phyloP scores from a whole-genome alignment of 2,329 filamentous ascomycete genomes.

The Scortechinia acanthostroma region DNA sequence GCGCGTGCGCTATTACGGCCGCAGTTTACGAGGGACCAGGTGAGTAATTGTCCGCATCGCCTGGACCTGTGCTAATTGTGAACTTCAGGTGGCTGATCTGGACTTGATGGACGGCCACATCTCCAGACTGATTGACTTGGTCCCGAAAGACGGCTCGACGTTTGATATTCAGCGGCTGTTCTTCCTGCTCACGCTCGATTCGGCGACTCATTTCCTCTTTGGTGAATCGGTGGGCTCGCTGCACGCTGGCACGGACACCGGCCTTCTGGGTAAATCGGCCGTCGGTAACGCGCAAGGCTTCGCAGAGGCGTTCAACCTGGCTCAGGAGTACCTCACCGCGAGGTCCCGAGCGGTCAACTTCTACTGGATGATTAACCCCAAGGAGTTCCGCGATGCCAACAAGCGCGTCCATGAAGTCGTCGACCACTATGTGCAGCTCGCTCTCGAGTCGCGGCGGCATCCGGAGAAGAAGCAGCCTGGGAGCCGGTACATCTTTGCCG shows the following conservation, averaged over 20 bases:
- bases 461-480: conserved; percentile 5
- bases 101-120: neutral
- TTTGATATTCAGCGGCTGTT: conserved; percentile 43
- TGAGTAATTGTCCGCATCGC: too few relatives aligned
- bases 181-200: conserved; percentile 45
- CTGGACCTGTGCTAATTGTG: too few relatives aligned
- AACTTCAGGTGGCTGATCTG: conserved; percentile 1
- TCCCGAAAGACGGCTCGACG: neutral
- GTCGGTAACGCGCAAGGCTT: conserved; percentile 11
- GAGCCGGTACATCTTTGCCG: conserved; percentile 27
- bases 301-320: conserved; percentile 20
- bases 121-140: neutral
- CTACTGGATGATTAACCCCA: conserved; percentile 9
- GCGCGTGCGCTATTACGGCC: conserved; percentile 21
- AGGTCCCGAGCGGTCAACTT: conserved; percentile 10
- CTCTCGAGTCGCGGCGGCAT: conserved; percentile 6
- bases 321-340: conserved; percentile 14
- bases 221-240: conserved; percentile 28
- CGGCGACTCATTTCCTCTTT: conserved; percentile 46
- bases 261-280: conserved; percentile 4
- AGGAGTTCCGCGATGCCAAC: conserved; percentile 13
- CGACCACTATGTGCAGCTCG: conserved; percentile 6
- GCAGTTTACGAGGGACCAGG: conserved; percentile 13
- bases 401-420: conserved; percentile 12
- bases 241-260: conserved; percentile 2